A percentile compares a stretch with the other conserved stretches of the same genome.
phyloP scores from a whole-genome alignment of 73 alveolate species.

The Paramecium tetraurelia region DNA sequence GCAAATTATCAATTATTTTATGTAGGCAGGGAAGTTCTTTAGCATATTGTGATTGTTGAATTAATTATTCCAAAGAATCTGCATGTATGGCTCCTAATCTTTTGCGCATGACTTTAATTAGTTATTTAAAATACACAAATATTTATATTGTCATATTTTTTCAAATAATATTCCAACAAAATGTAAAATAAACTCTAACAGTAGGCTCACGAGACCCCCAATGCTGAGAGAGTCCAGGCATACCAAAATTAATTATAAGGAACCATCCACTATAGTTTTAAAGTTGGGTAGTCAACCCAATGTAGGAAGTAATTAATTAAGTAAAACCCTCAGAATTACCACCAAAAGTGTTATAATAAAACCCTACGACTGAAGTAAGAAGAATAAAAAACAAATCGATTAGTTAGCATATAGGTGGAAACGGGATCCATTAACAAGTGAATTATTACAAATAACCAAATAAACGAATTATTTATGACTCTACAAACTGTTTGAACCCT shows the following conservation, averaged over 20 bases:
- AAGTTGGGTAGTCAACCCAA: neutral
- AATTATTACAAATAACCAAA: neutral
- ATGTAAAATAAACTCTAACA: neutral
- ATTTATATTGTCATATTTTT: neutral
- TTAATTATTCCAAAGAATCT: neutral
- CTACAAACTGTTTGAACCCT: neutral
- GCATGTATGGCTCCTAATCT: conserved; percentile 25
- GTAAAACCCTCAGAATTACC: neutral
- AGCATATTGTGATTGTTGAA: neutral
- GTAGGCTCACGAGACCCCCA: neutral
- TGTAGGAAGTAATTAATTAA: neutral
- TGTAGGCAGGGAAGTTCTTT: neutral
- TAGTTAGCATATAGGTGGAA: neutral
- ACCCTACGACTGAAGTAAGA: conserved; percentile 11
- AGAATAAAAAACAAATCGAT: conserved; percentile 14
- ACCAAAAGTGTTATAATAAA: neutral
- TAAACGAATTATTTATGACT: neutral
- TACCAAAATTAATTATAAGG: neutral
- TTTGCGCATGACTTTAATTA: neutral
- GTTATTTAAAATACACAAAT: neutral
- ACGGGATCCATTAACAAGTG: neutral
- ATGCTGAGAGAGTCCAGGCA: neutral
- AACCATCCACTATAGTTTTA: neutral
- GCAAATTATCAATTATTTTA: neutral
- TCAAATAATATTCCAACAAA: neutral